phyloP scores from a whole-genome alignment of 768 basidiomycete species.

The Jaapia argillacea region DNA sequence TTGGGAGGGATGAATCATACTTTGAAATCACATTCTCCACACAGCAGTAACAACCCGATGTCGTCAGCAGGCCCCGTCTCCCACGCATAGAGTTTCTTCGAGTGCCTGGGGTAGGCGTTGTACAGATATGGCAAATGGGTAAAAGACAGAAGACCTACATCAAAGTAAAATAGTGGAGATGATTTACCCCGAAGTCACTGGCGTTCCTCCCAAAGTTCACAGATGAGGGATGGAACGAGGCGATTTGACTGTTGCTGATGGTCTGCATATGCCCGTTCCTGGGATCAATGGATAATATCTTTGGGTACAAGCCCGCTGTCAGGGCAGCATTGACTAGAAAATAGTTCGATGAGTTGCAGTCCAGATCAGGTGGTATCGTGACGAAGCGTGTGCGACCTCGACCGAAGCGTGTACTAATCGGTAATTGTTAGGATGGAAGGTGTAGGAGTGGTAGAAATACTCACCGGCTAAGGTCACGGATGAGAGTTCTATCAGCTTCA shows the following conservation, averaged over 20 bases:
- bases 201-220: conserved; percentile 73
- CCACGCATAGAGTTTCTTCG: conserved; percentile 89
- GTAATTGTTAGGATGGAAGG: not conserved
- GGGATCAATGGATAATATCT: conserved; percentile 66
- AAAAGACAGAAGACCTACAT: conserved; percentile 45
- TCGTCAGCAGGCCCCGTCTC: conserved; percentile 89
- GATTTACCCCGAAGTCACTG: conserved; percentile 61
- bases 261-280: conserved; percentile 60
- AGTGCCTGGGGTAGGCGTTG: conserved; percentile 50
- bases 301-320: conserved; percentile 84
- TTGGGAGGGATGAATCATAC: conserved; percentile 31
- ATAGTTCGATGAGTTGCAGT: conserved; percentile 57
- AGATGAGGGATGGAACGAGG: conserved; percentile 83
- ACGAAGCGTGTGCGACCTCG: conserved; percentile 73
- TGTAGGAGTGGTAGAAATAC: conserved; percentile 4
- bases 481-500: conserved; percentile 48
- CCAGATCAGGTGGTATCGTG: conserved; percentile 56
- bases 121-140: not conserved
- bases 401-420: conserved; percentile 48
- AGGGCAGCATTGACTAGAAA: conserved; percentile 73
- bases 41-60: conserved; percentile 68
- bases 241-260: conserved; percentile 70
- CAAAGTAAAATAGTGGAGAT: conserved; percentile 80
- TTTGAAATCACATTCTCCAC: conserved; percentile 88
- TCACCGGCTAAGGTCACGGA: conserved; percentile 63